Conservation (phyloP, 139 green algal genomes). For the Nannochloris sp. region DNA sequence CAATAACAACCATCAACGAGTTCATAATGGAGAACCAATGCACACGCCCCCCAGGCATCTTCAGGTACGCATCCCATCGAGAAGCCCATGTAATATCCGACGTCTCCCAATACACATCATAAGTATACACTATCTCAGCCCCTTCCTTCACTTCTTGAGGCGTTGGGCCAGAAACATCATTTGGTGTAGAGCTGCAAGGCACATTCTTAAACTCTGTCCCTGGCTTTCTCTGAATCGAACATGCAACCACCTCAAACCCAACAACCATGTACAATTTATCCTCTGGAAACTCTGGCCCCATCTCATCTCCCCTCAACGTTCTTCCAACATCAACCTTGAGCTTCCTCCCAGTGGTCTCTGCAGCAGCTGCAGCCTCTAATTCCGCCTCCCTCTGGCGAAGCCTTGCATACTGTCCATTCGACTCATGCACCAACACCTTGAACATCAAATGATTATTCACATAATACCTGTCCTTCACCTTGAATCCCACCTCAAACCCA, state of each 20-base stretch:
- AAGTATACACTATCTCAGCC: conserved; percentile 57
- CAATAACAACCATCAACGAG: conserved; percentile 84
- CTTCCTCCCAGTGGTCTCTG: conserved; percentile 17
- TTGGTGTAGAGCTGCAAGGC: conserved; percentile 44
- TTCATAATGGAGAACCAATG: conserved; percentile 98
- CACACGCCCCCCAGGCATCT: conserved; percentile 78
- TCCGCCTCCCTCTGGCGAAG: conserved; percentile 20
- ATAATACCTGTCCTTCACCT: conserved; percentile 56
- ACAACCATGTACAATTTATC: conserved; percentile 70
- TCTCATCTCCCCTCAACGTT: neutral
- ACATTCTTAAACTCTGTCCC: conserved; percentile 46
- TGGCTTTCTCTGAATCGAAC: conserved; percentile 61
- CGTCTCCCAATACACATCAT: conserved; percentile 86
- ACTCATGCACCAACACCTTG: conserved; percentile 83
- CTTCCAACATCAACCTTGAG: neutral
- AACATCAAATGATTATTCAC: conserved; percentile 95
- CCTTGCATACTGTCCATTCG: conserved; percentile 61
- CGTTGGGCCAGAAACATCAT: conserved; percentile 32
- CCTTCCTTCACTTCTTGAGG: conserved; percentile 63
- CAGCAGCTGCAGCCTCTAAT: conserved; percentile 39
- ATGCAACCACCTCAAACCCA: conserved; percentile 84
- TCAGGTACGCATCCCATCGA: conserved; percentile 93
- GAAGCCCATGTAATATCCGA: conserved; percentile 75
- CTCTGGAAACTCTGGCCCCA: neutral
- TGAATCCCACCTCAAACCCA: conserved; percentile 80